These are phyloP conservation scores for Spergularia azorica DNA, from an alignment of 179 eudicot genomes.

Conservation along the genomic window DNA sequence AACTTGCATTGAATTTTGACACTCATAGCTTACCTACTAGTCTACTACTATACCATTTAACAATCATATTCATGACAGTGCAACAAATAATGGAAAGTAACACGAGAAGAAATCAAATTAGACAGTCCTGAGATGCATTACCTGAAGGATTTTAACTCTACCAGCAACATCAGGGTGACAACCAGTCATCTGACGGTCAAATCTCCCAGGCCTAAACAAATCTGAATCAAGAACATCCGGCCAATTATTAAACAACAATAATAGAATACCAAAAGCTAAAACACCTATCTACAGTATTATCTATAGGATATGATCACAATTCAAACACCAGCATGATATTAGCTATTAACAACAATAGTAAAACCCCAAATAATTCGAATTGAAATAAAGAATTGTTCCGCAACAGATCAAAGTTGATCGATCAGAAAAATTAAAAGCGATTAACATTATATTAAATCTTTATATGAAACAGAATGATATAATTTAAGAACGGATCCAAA, in stretches of 20 bases:
- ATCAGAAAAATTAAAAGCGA: no score
- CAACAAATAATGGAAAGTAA: background rate
- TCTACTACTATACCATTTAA: background rate
- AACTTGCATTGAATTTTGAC: background rate
- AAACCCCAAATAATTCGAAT: no score
- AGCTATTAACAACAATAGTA: no score
- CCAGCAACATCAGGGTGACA: slow-evolving; percentile 99
- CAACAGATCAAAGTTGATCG: no score
- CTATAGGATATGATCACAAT: no score
- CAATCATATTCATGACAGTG: background rate
- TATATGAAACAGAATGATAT: no score
- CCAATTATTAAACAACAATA: slow-evolving; percentile 49
- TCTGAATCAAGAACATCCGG: slow-evolving; percentile 99
- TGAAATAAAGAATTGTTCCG: no score
- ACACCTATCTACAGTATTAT: no score
- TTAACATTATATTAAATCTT: no score
- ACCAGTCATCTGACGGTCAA: slow-evolving; percentile 96
- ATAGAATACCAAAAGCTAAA: no score
- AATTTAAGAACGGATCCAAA: no score
- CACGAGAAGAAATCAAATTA: background rate
- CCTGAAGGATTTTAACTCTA: slow-evolving; percentile 96
- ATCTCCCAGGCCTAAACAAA: slow-evolving; percentile 96
- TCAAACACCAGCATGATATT: no score
- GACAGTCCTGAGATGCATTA: slow-evolving; percentile 13
- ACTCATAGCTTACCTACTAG: background rate